phyloP scores from a whole-genome alignment of 2,329 filamentous ascomycete genomes.

The Alternaria triticimaculans region DNA sequence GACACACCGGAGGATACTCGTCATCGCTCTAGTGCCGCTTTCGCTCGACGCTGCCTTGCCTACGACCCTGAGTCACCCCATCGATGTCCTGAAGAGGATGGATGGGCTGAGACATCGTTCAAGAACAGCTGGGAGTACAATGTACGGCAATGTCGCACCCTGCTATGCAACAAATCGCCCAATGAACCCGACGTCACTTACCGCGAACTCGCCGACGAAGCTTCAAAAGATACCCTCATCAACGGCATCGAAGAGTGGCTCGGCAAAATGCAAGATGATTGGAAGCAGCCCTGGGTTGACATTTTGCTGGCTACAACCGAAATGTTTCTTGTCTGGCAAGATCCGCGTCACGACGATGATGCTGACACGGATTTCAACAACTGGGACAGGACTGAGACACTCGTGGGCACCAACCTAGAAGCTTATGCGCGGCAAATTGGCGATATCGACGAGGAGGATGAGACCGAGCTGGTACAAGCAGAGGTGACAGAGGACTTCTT shows the following conservation, averaged over 20 bases:
- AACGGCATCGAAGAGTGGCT: conserved; percentile 2
- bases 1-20: conserved; percentile 15
- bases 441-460: conserved; percentile 16
- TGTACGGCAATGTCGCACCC: conserved; percentile 18
- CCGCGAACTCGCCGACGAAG: conserved; percentile 4
- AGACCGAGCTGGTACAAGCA: neutral
- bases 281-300: neutral
- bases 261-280: neutral
- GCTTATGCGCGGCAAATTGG: conserved; percentile 7
- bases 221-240: conserved; percentile 5
- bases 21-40: conserved; percentile 1
- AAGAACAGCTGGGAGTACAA: conserved; percentile 8
- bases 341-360: neutral
- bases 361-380: conserved; percentile 4
- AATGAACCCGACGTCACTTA: conserved; percentile 8
- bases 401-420: conserved; percentile 10
- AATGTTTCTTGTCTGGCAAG: conserved; percentile 13
- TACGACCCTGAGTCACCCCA: conserved; percentile 18
- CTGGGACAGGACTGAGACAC: conserved; percentile 2
- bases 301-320: conserved; percentile 1
- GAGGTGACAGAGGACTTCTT: neutral
- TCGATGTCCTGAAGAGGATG: conserved; percentile 6
- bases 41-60: neutral
- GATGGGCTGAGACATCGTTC: conserved; percentile 18
- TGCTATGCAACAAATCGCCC: conserved; percentile 4